Base-by-base conservation (phyloP, 2,329 filamentous ascomycete species). In the Fusarium sp. region DNA sequence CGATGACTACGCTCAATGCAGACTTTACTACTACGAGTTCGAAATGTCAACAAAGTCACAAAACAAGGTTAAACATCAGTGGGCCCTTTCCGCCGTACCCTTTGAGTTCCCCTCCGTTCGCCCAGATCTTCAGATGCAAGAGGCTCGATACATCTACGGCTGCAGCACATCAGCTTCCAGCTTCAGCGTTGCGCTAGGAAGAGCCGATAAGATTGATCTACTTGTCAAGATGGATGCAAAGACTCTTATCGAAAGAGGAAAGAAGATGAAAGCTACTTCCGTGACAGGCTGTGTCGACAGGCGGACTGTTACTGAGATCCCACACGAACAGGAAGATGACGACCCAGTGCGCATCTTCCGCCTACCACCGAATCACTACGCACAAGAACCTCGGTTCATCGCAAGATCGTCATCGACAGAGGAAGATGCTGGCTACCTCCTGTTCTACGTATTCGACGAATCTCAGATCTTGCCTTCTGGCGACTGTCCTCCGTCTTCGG, bases 381-480 rank as follows among this genome's bases (percentile, higher is more conserved):
- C 88, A 1, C 89, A 92, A 72, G 90, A 92, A 75, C 85, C 89
- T 2, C 83, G 87, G 1, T 92, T 92, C 62, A 83, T 92, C 6
- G 79, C 88, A 5, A 77, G 84, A 2, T 43, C 67, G 2, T 67
- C 76, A 12, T 75, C 78, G 0, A 58, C 43, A 1, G 73, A 68
- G 1, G 90, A 92, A 73, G 89, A 92, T 67, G 88, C 89, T 65
- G 90, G 90, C 0, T 92, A 84, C 77, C 78, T 92, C 1, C 77
- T 92, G 6, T 89, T 87, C 44, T 92, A 91, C 66, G 88, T 89
- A 2, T 92, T 92, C 63, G 88, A 92, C 64, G 90, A 92, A 69
- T 80, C 82, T 2, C 89, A 92, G 72, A 78, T 91, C 0, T 81
- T 88, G n/a, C 72, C 76, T 2, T 56, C 77, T 0, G 86, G 84